A percentile compares a stretch with the other conserved stretches of the same genome.
Conservation (phyloP, 352 stramenopile genomes). For the Pythium plurisporium region DNA sequence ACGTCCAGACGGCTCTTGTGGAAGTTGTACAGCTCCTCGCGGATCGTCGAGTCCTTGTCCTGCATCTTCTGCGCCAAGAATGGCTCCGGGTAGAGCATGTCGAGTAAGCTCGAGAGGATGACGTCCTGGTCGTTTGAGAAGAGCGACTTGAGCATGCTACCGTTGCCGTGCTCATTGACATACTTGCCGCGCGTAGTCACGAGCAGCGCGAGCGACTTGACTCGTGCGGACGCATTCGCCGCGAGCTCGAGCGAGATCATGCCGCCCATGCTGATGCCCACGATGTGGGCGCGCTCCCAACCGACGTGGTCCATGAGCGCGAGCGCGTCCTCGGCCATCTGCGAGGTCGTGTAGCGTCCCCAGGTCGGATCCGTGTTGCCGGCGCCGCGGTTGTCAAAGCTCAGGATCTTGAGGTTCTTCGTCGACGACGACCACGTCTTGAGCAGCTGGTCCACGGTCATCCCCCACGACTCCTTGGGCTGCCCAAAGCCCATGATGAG, state of each 20-base stretch:
- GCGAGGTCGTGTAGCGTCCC: constrained; percentile 49
- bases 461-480: constrained; percentile 21
- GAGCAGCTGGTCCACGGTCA: constrained; percentile 17
- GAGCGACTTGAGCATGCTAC: constrained; percentile 23
- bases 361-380: constrained; percentile 40
- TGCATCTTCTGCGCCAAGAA: constrained; percentile 31
- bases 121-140: constrained; percentile 28
- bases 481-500: constrained; percentile 28
- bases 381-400: constrained; percentile 55
- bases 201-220: constrained; percentile 45
- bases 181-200: constrained; percentile 46
- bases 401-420: constrained; percentile 40
- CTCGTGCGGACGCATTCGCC: constrained; percentile 31
- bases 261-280: constrained; percentile 31
- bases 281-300: constrained; percentile 42
- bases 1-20: constrained; percentile 5
- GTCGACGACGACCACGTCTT: neutral
- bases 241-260: constrained; percentile 62
- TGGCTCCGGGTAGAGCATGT: constrained; percentile 32
- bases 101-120: constrained; percentile 25
- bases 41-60: constrained; percentile 12
- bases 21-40: constrained; percentile 10
- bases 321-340: constrained; percentile 59
- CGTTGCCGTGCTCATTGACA: constrained; percentile 21
- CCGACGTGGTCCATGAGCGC: constrained; percentile 44